Evolutionary conservation across 2,329 filamentous ascomycete species (phyloP).

Genomic region (Cytospora mali): DNA sequence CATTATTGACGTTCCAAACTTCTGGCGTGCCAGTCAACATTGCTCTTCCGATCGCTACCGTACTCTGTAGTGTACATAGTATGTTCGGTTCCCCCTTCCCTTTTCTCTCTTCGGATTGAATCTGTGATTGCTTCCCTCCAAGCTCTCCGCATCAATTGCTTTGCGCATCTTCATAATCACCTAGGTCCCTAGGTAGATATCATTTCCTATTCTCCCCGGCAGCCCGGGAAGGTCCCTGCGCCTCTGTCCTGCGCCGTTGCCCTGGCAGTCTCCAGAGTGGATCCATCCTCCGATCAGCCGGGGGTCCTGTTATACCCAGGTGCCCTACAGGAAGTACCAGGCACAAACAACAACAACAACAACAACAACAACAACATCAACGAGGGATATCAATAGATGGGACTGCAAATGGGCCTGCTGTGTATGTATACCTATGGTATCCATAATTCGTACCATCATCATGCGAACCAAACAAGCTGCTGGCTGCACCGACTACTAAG

Average conservation of each 20-base stretch:
- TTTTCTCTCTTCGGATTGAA: neutral
- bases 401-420: no score
- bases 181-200: no score
- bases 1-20: neutral
- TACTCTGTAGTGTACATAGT: no score
- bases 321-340: slow-evolving; percentile 6
- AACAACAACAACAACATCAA: neutral
- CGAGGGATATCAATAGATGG: neutral
- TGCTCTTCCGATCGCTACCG: neutral
- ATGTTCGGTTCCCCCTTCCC: neutral
- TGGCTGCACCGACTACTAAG: neutral
- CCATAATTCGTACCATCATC: no score
- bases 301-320: no score
- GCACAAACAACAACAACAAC: slow-evolving; percentile 7
- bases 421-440: neutral
- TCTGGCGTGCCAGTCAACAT: neutral
- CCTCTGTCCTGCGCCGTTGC: slow-evolving; percentile 20
- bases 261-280: slow-evolving; percentile 22
- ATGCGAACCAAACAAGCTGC: neutral
- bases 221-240: neutral
- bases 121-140: neutral
- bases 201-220: neutral
- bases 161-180: neutral
- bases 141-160: neutral
- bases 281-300: slow-evolving; percentile 17